A percentile compares a stretch with the other conserved stretches of the same genome.
These are phyloP conservation scores for Raffaelea arxii DNA, from an alignment of 2,329 filamentous ascomycete genomes.

Conservation along the genomic window DNA sequence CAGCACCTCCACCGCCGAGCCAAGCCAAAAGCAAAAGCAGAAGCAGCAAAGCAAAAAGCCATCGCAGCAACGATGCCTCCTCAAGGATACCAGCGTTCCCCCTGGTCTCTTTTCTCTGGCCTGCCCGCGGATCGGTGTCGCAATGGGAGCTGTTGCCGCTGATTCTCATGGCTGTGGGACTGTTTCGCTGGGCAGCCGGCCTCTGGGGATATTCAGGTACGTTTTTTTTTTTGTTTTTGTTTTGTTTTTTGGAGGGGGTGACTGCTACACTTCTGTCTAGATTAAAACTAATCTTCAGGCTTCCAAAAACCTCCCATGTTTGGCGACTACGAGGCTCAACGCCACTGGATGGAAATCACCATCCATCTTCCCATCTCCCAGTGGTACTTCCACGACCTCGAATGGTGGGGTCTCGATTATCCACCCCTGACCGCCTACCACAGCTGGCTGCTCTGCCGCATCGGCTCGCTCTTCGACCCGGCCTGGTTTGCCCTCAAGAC, in stretches of 20 bases:
- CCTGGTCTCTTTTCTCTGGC: conserved; percentile 89
- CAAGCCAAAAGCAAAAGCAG: not conserved
- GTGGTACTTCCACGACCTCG: conserved; percentile 96
- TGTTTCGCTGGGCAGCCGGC: conserved; percentile 88
- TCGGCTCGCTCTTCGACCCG: conserved; percentile 70
- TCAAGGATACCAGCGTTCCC: conserved; percentile 67
- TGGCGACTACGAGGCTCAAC: conserved; percentile 94
- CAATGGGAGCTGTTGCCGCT: conserved; percentile 89
- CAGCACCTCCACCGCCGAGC: not conserved
- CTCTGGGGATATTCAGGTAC: conserved; percentile 92
- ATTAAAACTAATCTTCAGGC: too few relatives aligned
- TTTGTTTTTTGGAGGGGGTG: too few relatives aligned
- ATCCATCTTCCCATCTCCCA: conserved; percentile 79
- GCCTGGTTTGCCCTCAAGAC: conserved; percentile 79
- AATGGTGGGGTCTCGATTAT: conserved; percentile 98
- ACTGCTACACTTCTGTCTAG: not conserved
- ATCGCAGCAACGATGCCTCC: conserved; percentile 27
- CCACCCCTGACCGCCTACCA: conserved; percentile 96
- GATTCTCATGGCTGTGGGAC: conserved; percentile 78
- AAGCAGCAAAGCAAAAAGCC: not conserved
- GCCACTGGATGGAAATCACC: conserved; percentile 98
- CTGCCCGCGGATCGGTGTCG: conserved; percentile 70
- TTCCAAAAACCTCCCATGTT: conserved; percentile 79
- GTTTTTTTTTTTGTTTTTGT: conserved; percentile 9
- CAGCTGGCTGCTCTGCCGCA: conserved; percentile 85